Base-by-base conservation (phyloP, 192 early-diverging fungal species). In the Rhizophagus clarus region DNA sequence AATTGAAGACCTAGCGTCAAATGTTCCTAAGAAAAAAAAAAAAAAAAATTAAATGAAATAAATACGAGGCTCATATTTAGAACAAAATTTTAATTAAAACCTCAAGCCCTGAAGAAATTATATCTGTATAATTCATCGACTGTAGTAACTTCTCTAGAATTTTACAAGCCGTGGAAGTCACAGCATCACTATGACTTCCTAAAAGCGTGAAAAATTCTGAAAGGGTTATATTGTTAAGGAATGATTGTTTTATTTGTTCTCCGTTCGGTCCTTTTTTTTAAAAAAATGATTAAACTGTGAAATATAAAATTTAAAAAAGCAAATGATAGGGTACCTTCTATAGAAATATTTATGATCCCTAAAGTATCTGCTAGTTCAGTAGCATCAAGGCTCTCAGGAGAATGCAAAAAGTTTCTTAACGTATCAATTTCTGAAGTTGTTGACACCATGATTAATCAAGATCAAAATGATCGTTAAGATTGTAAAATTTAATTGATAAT, bases 1-100 rank as follows among this genome's bases (percentile, higher is more conserved):
- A 82, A 81, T 14, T 51, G 72, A 20, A 85, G 64, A 7, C 85
- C 85, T 68, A 83, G 72, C 8, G 67, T n/a, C 24, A 87, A 70
- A 71, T 81, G 85, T 29, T 67, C 28, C 81, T 84, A 72, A 12
- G 42, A 5, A 11, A 0, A 60, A 5, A 11, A 0, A 60, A 24
- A 74, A 29, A 60, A 32, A 34, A 31, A 60, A 8, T 40, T 40
- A 40, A 12, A 10, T 42, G 9, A 45, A 12, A 45, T 56, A 47
- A 74, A 6, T 17, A 31, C 32, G 17, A 12, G 4, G 60, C 6
- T 74, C 28, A 28, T 37, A 45, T 45, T 10, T 79, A 64, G 68
- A 77, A 66, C 20, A 51, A 28, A 32, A 49, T n/a, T n/a, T 37
- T 14, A 28, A 47, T 17, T 15, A 51, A 62, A 60, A 84, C 82